Evolutionary conservation across 352 stramenopile genomes (phyloP), one percentile per base, ranked within the genome.

Genomic region (Discostella stelligera): DNA sequence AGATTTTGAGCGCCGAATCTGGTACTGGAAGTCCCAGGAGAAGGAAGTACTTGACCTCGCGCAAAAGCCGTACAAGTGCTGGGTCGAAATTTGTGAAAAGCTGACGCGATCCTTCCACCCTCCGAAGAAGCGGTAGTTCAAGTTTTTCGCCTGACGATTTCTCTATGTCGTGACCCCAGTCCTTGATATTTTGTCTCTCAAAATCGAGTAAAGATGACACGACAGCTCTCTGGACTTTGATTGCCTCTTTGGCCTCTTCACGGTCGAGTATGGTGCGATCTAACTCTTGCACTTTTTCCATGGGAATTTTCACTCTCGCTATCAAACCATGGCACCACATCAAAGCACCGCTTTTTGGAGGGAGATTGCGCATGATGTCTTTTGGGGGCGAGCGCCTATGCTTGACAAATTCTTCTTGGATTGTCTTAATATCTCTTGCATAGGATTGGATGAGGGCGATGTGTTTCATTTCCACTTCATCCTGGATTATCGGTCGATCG

Each of bases 1-100:
- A 98, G 73, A 99, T 98, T 76, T 97, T 91, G 9, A 98, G 81
- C 4, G 96, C 97, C 0, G 94, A 96, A 27, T 94, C 90, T 4
- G 97, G 97, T 16, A 99, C 96, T 8, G 95, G 91, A n/a, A 99
- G 94, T 58, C 90, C 95, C 0, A 98, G 85, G 16, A 98, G 80
- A 16, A 97, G 87, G 66, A 99, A 93, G 79, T 99, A 99, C 76
- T 98, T 99, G 63, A 98, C 97, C 86, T 99, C 97, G 20, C 97
- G 94, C 39, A 99, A 83, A 23, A 99, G 88, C 32, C 97, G 95
- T 60, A 98, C 96, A 6, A 99, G 89, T 21, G 95, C 95, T 11
- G 97, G 94, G 61, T 99, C 97, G 66, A 99, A 99, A 82, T 99
- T 99, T 1, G 98, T 97, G 11, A 92, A 88, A 1, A 99, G 83